phyloP scores from a whole-genome alignment of 805 yeast genomes.

The Ogataea populi-albae region DNA sequence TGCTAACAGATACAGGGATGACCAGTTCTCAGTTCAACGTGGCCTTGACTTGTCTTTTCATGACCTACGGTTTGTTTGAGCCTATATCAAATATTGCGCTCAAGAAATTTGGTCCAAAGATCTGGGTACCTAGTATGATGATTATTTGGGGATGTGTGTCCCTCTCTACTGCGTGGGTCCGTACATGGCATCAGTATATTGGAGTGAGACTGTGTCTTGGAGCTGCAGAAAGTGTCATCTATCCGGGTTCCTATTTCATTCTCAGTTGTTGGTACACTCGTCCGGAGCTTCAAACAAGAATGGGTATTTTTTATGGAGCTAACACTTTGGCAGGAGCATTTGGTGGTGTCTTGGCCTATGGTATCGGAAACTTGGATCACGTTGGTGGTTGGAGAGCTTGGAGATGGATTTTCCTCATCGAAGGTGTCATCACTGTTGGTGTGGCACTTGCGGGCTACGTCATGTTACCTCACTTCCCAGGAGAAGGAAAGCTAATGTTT shows the following conservation, averaged over 20 bases:
- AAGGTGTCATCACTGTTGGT: conserved; percentile 40
- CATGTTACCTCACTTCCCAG: conserved; percentile 36
- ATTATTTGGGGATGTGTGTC: conserved; percentile 38
- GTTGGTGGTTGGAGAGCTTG: conserved; percentile 41
- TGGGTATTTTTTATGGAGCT: conserved; percentile 38
- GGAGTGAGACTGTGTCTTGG: conserved; percentile 39
- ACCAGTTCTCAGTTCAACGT: conserved; percentile 39
- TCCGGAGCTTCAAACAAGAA: conserved; percentile 37
- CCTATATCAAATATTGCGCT: conserved; percentile 36
- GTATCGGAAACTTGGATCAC: conserved; percentile 33
- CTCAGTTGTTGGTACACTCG: conserved; percentile 39
- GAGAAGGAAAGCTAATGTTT: conserved; percentile 13
- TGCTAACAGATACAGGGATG: conserved; percentile 27
- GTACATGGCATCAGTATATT: conserved; percentile 19
- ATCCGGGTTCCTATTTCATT: conserved; percentile 40
- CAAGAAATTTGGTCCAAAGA: conserved; percentile 38
- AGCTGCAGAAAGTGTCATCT: conserved; percentile 41
- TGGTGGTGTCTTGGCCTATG: conserved; percentile 39
- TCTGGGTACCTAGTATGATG: conserved; percentile 36
- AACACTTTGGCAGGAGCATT: conserved; percentile 36
- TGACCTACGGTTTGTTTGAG: conserved; percentile 41
- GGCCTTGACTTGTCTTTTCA: conserved; percentile 40
- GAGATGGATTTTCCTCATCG: conserved; percentile 52
- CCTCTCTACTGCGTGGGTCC: conserved; percentile 34
- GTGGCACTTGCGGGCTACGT: conserved; percentile 32